Percentiles rank a stretch among this genome's conserved stretches.
phyloP scores from a whole-genome alignment of 345 rosid genomes.

The Rhodamnia argentea region DNA sequence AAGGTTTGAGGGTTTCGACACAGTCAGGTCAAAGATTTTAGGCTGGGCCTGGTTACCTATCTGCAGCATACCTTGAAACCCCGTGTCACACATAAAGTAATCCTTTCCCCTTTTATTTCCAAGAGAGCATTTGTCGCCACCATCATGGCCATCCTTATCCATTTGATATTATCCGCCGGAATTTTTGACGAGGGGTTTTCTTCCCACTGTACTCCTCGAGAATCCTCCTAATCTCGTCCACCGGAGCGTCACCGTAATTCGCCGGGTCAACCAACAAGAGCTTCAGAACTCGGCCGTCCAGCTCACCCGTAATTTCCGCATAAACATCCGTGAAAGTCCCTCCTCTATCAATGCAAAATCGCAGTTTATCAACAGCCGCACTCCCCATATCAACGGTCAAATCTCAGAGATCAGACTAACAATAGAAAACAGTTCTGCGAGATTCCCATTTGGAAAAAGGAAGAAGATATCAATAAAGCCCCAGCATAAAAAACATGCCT shows the following conservation, averaged over 20 bases:
- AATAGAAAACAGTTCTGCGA: not conserved
- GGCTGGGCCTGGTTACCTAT: conserved; percentile 97
- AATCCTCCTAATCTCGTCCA: conserved; percentile 87
- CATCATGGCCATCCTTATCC: conserved; percentile 97
- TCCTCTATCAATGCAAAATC: conserved; percentile 91
- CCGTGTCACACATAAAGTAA: conserved; percentile 75
- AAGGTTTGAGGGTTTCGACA: conserved; percentile 68
- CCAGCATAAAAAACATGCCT: not conserved
- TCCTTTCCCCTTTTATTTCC: conserved; percentile 93
- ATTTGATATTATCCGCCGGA: conserved; percentile 83
- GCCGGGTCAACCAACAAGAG: conserved; percentile 91
- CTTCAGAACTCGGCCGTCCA: conserved; percentile 66
- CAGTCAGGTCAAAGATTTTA: conserved; percentile 75
- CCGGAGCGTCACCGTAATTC: conserved; percentile 92
- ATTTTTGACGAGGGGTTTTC: conserved; percentile 59
- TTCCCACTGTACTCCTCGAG: conserved; percentile 69
- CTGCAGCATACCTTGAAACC: conserved; percentile 87
- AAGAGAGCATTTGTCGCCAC: conserved; percentile 92
- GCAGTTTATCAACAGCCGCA: conserved; percentile 36
- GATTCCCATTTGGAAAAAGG: not conserved
- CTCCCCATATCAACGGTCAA: conserved; percentile 29
- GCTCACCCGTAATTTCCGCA: conserved; percentile 77
- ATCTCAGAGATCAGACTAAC: not conserved
- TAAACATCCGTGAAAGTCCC: conserved; percentile 98
- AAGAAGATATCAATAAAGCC: not conserved